Percentiles rank a stretch among this genome's conserved stretches.
phyloP scores from a whole-genome alignment of 306 rosid species.

The Acacia melanoxylon region DNA sequence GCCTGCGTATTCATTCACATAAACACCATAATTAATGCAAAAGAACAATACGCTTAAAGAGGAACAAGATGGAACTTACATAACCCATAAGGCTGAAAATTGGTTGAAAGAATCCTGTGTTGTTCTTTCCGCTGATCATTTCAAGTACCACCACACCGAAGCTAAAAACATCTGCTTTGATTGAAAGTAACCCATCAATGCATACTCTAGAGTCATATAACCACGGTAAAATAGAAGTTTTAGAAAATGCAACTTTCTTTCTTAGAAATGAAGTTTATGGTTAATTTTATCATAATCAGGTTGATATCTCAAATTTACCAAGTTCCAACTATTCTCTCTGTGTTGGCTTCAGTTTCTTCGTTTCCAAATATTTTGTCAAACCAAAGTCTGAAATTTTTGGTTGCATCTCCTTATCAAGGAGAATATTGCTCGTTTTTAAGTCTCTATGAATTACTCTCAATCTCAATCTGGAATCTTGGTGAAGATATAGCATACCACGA shows the following conservation, averaged over 20 bases:
- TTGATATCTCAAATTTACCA: neutral
- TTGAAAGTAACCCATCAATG: constrained; percentile 44
- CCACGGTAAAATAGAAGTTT: constrained; percentile 28
- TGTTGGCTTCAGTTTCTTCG: constrained; percentile 20
- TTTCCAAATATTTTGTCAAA: constrained; percentile 28
- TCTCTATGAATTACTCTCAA: constrained; percentile 19
- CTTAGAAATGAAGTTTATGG: neutral
- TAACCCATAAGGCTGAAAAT: constrained; percentile 43
- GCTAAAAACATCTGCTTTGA: constrained; percentile 48
- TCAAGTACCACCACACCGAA: constrained; percentile 55
- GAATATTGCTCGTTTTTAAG: constrained; percentile 29
- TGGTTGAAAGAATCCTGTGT: constrained; percentile 39
- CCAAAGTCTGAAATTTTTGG: constrained; percentile 29
- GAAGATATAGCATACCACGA: constrained; percentile 27
- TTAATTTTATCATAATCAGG: neutral
- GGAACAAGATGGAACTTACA: constrained; percentile 27
- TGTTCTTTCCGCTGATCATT: constrained; percentile 49
- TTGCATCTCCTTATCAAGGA: constrained; percentile 22
- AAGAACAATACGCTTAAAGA: neutral
- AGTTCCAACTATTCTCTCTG: constrained; percentile 6
- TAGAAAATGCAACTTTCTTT: neutral
- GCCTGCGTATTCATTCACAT: constrained; percentile 25
- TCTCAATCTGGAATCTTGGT: constrained; percentile 13
- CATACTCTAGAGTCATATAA: constrained; percentile 44
- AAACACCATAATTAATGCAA: neutral